These are phyloP conservation scores for Kuraishia molischiana DNA, from an alignment of 805 yeast species.

Conservation along the genomic window DNA sequence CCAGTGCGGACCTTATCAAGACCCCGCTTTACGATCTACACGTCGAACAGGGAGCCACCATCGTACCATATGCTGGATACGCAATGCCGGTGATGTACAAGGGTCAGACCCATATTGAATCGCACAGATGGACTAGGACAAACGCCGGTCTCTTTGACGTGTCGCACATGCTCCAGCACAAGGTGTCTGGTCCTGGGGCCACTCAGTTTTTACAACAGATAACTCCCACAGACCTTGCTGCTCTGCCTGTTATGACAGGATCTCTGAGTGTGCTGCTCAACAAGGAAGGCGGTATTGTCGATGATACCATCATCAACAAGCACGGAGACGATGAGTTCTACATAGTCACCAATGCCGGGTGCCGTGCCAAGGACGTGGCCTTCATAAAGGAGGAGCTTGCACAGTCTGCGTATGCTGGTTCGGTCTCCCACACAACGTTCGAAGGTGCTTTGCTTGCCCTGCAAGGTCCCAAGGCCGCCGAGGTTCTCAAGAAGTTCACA, in stretches of 20 bases:
- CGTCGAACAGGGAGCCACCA: slow-evolving; percentile 67
- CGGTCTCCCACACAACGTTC: slow-evolving; percentile 30
- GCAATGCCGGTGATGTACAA: slow-evolving; percentile 89
- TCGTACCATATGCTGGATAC: slow-evolving; percentile 96
- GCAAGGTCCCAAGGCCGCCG: slow-evolving; percentile 87
- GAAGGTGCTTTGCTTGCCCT: slow-evolving; percentile 78
- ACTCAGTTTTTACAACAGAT: slow-evolving; percentile 60
- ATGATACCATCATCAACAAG: slow-evolving; percentile 88
- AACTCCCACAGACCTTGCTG: slow-evolving; percentile 80
- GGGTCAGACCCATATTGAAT: slow-evolving; percentile 80
- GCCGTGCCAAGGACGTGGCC: slow-evolving; percentile 69
- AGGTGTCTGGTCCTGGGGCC: slow-evolving; percentile 59
- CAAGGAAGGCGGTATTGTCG: slow-evolving; percentile 72
- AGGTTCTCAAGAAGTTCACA: slow-evolving; percentile 55
- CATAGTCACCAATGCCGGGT: slow-evolving; percentile 94
- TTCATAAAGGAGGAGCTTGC: slow-evolving; percentile 49
- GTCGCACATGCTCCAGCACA: slow-evolving; percentile 95
- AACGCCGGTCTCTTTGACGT: slow-evolving; percentile 93
- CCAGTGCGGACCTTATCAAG: slow-evolving; percentile 22
- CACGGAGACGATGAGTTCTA: slow-evolving; percentile 66
- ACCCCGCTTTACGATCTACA: slow-evolving; percentile 85
- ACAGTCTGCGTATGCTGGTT: slow-evolving; percentile 13
- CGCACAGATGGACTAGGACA: slow-evolving; percentile 88
- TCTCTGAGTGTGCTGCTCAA: slow-evolving; percentile 73
- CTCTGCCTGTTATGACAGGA: slow-evolving; percentile 45